These are phyloP conservation scores for Pichia sp. DNA, from an alignment of 1,139 yeast genomes.

Conservation along the genomic window DNA sequence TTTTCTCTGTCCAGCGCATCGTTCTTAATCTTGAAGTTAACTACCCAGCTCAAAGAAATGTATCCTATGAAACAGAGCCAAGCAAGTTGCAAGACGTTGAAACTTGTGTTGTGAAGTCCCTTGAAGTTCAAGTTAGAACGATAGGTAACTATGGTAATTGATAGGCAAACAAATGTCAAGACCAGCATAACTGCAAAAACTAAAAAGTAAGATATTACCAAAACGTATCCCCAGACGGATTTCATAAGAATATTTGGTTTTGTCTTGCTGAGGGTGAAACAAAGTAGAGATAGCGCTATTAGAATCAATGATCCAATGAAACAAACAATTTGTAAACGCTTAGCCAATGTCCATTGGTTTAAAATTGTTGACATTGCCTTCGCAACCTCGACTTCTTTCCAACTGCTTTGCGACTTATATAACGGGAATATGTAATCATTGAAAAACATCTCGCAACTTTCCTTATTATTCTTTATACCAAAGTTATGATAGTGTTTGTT, in stretches of 20 bases:
- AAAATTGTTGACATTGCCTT: conserved; percentile 8
- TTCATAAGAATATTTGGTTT: background rate
- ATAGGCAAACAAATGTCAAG: background rate
- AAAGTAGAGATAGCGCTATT: background rate
- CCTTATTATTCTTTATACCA: conserved; percentile 1
- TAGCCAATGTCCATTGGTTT: conserved; percentile 10
- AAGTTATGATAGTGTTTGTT: conserved; percentile 1
- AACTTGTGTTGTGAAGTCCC: conserved; percentile 10
- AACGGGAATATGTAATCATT: conserved; percentile 14
- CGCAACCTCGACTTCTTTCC: conserved; percentile 5
- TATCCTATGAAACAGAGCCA: conserved; percentile 3
- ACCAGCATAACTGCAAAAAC: background rate
- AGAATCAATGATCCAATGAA: conserved; percentile 10
- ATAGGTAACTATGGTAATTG: conserved; percentile 4
- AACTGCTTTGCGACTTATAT: conserved; percentile 8
- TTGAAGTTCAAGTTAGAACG: conserved; percentile 6
- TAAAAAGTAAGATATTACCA: background rate
- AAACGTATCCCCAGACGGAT: background rate
- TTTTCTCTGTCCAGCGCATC: background rate
- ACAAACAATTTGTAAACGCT: conserved; percentile 9
- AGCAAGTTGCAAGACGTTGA: conserved; percentile 7
- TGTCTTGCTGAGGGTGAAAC: background rate
- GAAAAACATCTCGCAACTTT: conserved; percentile 9
- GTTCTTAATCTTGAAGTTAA: background rate
- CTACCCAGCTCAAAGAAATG: conserved; percentile 5